phyloP scores from a whole-genome alignment of 257 asterid species.

The Gentiana macrophylla region DNA sequence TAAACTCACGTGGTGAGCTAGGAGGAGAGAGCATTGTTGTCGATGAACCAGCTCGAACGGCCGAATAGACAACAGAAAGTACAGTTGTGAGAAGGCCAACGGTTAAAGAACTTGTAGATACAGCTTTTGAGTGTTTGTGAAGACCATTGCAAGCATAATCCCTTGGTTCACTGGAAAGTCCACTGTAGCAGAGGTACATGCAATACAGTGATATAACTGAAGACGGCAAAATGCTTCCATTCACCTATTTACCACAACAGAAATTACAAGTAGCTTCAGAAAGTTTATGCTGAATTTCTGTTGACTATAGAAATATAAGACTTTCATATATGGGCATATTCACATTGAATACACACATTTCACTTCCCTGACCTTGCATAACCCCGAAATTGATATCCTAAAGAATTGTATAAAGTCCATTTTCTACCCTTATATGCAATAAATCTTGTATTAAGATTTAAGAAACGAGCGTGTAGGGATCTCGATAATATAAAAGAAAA shows the following conservation, averaged over 20 bases:
- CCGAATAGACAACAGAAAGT: slow-evolving; percentile 74
- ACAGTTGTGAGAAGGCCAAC: slow-evolving; percentile 74
- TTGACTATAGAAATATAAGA: no score
- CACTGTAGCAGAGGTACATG: slow-evolving; percentile 93
- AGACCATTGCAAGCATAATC: slow-evolving; percentile 81
- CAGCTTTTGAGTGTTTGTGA: slow-evolving; percentile 80
- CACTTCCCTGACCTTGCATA: no score
- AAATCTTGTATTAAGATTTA: no score
- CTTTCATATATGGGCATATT: no score
- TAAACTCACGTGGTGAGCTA: slow-evolving; percentile 48
- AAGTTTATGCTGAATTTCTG: no score
- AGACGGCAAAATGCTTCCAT: slow-evolving; percentile 88
- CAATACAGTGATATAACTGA: slow-evolving; percentile 83
- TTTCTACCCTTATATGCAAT: no score
- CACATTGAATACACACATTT: no score
- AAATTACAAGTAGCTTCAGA: slow-evolving; percentile 2
- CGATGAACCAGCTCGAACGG: slow-evolving; percentile 88
- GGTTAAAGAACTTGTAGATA: slow-evolving; percentile 62
- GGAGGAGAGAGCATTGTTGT: slow-evolving; percentile 84
- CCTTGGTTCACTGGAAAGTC: slow-evolving; percentile 87
- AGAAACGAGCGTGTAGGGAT: no score
- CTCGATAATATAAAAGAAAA: no score
- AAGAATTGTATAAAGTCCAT: no score
- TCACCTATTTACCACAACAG: slow-evolving; percentile 32
- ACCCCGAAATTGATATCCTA: no score